These are phyloP conservation scores for Brassica balearica DNA, from an alignment of 441 rosid species.

Conservation along the genomic window DNA sequence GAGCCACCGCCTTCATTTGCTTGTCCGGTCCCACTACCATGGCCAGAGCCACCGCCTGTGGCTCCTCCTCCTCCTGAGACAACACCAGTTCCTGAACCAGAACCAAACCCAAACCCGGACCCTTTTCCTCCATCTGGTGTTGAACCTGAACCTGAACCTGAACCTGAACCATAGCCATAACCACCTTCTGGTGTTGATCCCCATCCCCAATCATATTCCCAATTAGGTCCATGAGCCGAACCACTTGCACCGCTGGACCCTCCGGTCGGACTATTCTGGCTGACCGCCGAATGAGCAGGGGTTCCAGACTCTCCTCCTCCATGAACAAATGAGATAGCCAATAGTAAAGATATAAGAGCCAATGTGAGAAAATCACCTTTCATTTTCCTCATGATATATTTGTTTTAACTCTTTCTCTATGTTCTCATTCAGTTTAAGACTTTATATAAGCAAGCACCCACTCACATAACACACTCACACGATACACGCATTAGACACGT, in stretches of 20 bases:
- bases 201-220: slow-evolving; percentile 44
- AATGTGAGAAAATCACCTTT: slow-evolving; percentile 27
- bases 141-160: slow-evolving; percentile 26
- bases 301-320: slow-evolving; percentile 38
- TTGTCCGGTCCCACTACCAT: slow-evolving; percentile 39
- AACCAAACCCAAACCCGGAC: slow-evolving; percentile 39
- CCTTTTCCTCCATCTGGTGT: slow-evolving; percentile 44
- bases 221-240: slow-evolving; percentile 45
- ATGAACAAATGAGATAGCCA: slow-evolving; percentile 31
- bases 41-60: slow-evolving; percentile 34
- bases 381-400: slow-evolving; percentile 29
- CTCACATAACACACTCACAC: slow-evolving; percentile 21
- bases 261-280: slow-evolving; percentile 26
- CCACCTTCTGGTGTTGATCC: slow-evolving; percentile 44
- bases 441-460: slow-evolving; percentile 32
- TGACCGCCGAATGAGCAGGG: slow-evolving; percentile 6
- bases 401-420: slow-evolving; percentile 1
- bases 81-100: slow-evolving; percentile 39
- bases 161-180: slow-evolving; percentile 45
- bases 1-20: slow-evolving; percentile 33
- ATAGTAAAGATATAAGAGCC: slow-evolving; percentile 27
- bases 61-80: slow-evolving; percentile 47
- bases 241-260: slow-evolving; percentile 23
- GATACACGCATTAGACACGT: slow-evolving; percentile 39
- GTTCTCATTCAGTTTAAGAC: slow-evolving; percentile 30